These are phyloP conservation scores for Apiotrichum veenhuisii DNA, from an alignment of 1,284 basidiomycete genomes.

Conservation along the genomic window DNA sequence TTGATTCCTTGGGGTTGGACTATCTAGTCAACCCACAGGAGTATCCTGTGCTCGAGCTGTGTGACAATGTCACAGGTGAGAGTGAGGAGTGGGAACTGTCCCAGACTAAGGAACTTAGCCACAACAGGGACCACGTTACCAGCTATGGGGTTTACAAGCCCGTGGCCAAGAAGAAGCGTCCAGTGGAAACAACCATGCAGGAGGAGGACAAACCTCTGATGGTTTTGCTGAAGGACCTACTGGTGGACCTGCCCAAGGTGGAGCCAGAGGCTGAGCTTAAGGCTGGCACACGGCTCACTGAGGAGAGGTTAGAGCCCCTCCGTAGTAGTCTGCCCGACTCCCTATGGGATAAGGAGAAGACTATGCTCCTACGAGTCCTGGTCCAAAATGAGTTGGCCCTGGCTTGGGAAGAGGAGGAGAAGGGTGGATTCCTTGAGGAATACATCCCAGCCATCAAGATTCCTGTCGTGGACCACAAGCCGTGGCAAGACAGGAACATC, in stretches of 20 bases:
- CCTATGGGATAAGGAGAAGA: conserved; percentile 1
- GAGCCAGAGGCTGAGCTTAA: neutral
- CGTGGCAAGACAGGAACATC: conserved; percentile 7
- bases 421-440: conserved; percentile 1
- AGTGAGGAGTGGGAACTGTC: no score
- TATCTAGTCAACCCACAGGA: neutral
- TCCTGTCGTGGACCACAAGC: conserved; percentile 1
- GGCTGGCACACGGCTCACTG: neutral
- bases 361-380: neutral
- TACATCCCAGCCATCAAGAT: conserved; percentile 2
- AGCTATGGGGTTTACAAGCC: conserved; percentile 8
- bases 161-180: conserved; percentile 13
- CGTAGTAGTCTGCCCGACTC: neutral
- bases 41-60: neutral
- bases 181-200: conserved; percentile 3
- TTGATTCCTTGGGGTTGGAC: neutral
- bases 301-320: neutral
- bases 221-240: neutral
- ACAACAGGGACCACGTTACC: no score
- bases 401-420: conserved; percentile 7
- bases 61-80: no score
- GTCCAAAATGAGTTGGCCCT: conserved; percentile 3
- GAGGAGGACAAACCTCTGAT: conserved; percentile 6
- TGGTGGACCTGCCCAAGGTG: neutral
- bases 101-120: no score